Evolutionary conservation across 208 protist species (phyloP).

Genomic region (Leishmania tarentolae): DNA sequence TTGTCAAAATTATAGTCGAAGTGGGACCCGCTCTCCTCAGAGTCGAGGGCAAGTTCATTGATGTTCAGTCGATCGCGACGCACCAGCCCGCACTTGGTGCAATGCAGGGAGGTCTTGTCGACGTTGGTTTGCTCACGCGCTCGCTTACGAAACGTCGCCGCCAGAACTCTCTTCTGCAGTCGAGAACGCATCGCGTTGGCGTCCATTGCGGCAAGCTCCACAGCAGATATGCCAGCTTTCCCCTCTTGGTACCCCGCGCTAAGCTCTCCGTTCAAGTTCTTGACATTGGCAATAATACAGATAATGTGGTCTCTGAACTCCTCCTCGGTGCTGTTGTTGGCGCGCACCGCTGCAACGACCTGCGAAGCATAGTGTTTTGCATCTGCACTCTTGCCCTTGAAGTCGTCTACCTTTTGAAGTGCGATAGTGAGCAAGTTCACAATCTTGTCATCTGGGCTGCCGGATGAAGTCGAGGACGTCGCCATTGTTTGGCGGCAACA

Average conservation of each 20-base stretch:
- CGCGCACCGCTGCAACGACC: constrained; percentile 46
- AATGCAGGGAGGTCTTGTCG: constrained; percentile 83
- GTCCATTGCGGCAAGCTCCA: constrained; percentile 68
- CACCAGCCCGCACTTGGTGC: constrained; percentile 80
- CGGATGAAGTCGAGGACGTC: background rate
- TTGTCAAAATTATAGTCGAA: constrained; percentile 93
- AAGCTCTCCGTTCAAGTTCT: constrained; percentile 72
- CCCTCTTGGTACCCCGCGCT: background rate
- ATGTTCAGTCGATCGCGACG: constrained; percentile 87
- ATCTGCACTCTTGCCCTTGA: constrained; percentile 37
- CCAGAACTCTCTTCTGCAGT: constrained; percentile 51
- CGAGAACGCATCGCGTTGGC: constrained; percentile 69
- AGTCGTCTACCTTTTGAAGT: constrained; percentile 60
- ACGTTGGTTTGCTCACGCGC: constrained; percentile 76
- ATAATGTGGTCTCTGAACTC: constrained; percentile 79
- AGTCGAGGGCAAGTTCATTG: constrained; percentile 87
- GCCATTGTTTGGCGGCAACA: background rate
- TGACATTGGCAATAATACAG: constrained; percentile 74
- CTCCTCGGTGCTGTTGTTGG: constrained; percentile 39
- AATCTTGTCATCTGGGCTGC: constrained; percentile 31
- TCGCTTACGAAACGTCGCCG: constrained; percentile 64
- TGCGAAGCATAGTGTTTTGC: constrained; percentile 47
- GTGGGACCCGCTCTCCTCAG: constrained; percentile 86
- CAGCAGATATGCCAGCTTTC: constrained; percentile 32
- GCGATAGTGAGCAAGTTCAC: constrained; percentile 40